These are phyloP conservation scores for Hylodesmum podocarpum DNA, from an alignment of 306 rosid species.

Conservation along the genomic window DNA sequence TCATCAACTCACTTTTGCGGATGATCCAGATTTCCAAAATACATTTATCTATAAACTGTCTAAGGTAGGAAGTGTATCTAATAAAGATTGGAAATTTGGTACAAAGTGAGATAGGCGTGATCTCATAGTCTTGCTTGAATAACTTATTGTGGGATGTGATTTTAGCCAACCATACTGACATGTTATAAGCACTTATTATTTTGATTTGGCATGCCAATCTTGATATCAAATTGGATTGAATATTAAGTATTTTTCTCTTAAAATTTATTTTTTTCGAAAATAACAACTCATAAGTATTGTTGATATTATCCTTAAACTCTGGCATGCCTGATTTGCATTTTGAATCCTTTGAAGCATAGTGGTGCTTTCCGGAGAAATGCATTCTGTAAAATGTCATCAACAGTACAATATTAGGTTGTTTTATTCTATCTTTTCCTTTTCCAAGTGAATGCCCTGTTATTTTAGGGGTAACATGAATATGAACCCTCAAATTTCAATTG, in stretches of 20 bases:
- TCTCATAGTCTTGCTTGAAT: slow-evolving; percentile 30
- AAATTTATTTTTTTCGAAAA: slow-evolving; percentile 5
- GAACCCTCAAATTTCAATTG: slow-evolving; percentile 16
- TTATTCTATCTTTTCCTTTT: not conserved
- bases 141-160: not conserved
- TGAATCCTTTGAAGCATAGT: not conserved
- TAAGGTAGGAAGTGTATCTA: slow-evolving; percentile 58
- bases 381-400: not conserved
- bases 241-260: not conserved
- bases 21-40: slow-evolving; percentile 84
- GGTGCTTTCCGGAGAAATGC: not conserved
- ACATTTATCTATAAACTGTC: slow-evolving; percentile 80
- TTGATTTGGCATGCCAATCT: not conserved
- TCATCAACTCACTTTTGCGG: slow-evolving; percentile 92
- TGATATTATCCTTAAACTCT: slow-evolving; percentile 10
- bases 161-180: not conserved
- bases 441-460: not conserved
- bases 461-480: not conserved
- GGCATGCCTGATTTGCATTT: not conserved
- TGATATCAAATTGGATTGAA: slow-evolving; percentile 5
- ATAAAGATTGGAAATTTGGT: slow-evolving; percentile 18
- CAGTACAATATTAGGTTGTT: not conserved
- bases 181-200: not conserved
- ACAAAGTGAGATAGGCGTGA: slow-evolving; percentile 23
- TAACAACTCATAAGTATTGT: not conserved